Percentiles rank a stretch among this genome's conserved stretches.
Evolutionary conservation across 768 basidiomycete species (phyloP).

Genomic region (Suillus paluster): DNA sequence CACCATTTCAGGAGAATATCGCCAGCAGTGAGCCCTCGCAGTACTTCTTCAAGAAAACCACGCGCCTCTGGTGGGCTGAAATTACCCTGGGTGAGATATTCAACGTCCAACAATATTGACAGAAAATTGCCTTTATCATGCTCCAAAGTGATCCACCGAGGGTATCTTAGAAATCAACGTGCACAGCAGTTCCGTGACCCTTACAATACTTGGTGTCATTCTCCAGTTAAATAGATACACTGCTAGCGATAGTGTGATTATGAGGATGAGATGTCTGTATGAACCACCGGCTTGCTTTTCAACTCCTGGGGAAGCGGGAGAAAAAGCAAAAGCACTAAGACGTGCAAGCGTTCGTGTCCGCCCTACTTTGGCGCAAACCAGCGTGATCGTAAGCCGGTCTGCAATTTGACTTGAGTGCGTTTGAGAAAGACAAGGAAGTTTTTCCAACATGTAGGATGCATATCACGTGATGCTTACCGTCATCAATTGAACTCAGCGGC

Average conservation of each 20-base stretch:
- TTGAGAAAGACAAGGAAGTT: conserved; percentile 13
- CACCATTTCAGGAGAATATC: too few relatives aligned
- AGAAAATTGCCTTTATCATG: background rate
- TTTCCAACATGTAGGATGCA: background rate
- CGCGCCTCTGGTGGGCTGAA: too few relatives aligned
- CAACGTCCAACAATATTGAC: too few relatives aligned
- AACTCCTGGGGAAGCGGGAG: conserved; percentile 14
- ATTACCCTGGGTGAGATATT: too few relatives aligned
- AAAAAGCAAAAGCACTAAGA: conserved; percentile 36
- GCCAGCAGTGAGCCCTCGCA: too few relatives aligned
- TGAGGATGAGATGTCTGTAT: conserved; percentile 18
- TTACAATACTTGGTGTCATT: background rate
- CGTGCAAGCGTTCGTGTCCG: conserved; percentile 32
- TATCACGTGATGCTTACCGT: conserved; percentile 17
- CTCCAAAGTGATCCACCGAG: background rate
- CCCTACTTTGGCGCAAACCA: conserved; percentile 43
- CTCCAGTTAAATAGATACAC: background rate
- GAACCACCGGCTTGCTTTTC: conserved; percentile 37
- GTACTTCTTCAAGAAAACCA: too few relatives aligned
- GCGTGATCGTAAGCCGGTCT: conserved; percentile 19
- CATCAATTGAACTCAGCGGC: background rate
- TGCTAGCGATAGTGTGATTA: background rate
- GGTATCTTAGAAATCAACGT: background rate
- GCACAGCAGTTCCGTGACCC: background rate
- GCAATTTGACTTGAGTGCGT: conserved; percentile 42